phyloP scores from a whole-genome alignment of 192 early-diverging fungal genomes.

The Rhizophagus sp. region DNA sequence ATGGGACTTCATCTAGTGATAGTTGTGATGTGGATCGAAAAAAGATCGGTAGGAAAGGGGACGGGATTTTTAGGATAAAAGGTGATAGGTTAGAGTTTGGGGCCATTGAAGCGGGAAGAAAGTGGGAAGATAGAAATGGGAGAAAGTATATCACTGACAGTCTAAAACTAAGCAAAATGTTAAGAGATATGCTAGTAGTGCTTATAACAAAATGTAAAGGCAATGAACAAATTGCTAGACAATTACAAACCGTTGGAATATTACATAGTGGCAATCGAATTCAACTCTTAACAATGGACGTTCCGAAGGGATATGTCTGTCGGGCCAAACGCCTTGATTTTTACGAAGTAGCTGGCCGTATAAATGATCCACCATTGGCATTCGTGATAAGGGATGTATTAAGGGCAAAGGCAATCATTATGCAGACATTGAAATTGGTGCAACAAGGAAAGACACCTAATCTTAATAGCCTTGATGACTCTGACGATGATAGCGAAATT shows the following conservation, averaged over 20 bases:
- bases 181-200: neutral
- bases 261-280: constrained; percentile 15
- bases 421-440: no score
- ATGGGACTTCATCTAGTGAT: neutral
- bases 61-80: constrained; percentile 12
- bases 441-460: no score
- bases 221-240: constrained; percentile 7
- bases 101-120: neutral
- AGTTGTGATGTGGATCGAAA: neutral
- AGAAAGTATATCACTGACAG: constrained; percentile 19
- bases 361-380: neutral
- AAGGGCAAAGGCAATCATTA: neutral
- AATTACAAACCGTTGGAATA: constrained; percentile 6
- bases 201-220: neutral
- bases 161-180: constrained; percentile 19
- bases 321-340: neutral
- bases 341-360: neutral
- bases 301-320: neutral
- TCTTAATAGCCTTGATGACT: no score
- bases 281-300: neutral
- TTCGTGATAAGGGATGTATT: constrained; percentile 7
- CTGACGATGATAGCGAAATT: no score
- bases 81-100: constrained; percentile 14
- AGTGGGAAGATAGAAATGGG: neutral
- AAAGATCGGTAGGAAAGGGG: constrained; percentile 4